Conservation (phyloP, 768 basidiomycete genomes). For the Udeniomyces megalosporus region DNA sequence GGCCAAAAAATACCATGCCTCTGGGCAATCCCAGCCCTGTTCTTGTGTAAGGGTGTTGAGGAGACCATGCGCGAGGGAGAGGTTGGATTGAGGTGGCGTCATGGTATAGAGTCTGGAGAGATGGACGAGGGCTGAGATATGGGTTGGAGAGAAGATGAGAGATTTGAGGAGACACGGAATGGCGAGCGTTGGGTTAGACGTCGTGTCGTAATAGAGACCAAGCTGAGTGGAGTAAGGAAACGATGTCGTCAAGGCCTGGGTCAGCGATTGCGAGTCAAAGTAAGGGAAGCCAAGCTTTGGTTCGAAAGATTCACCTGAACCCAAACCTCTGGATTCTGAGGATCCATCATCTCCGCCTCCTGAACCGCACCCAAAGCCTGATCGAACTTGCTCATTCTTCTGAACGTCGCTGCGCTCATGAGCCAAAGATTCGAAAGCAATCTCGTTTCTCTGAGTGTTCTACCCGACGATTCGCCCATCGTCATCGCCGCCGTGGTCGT, state of each 20-base stretch:
- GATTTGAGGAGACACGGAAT: constrained; percentile 70
- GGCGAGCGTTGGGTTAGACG: constrained; percentile 42
- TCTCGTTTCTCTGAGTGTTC: constrained; percentile 40
- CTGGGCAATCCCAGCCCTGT: constrained; percentile 71
- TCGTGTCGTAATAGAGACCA: constrained; percentile 52
- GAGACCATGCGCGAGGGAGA: constrained; percentile 69
- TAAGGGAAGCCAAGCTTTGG: not conserved
- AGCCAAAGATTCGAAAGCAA: constrained; percentile 79
- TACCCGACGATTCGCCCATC: constrained; percentile 9
- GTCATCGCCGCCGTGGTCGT: constrained; percentile 20
- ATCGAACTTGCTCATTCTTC: constrained; percentile 73
- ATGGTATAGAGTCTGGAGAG: constrained; percentile 58
- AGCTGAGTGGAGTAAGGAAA: constrained; percentile 35
- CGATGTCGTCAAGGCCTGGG: no score
- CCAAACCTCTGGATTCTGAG: constrained; percentile 78
- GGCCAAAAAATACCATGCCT: constrained; percentile 86
- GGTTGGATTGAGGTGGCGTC: constrained; percentile 22
- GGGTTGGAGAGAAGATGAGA: constrained; percentile 64
- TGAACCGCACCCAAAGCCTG: constrained; percentile 81
- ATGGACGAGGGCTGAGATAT: constrained; percentile 61
- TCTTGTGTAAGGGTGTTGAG: constrained; percentile 61
- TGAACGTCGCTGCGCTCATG: constrained; percentile 84
- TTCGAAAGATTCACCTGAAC: constrained; percentile 52
- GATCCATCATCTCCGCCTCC: constrained; percentile 81
- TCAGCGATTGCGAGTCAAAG: not conserved